These are phyloP conservation scores for Candida maesae DNA, from an alignment of 805 yeast genomes.

Conservation along the genomic window DNA sequence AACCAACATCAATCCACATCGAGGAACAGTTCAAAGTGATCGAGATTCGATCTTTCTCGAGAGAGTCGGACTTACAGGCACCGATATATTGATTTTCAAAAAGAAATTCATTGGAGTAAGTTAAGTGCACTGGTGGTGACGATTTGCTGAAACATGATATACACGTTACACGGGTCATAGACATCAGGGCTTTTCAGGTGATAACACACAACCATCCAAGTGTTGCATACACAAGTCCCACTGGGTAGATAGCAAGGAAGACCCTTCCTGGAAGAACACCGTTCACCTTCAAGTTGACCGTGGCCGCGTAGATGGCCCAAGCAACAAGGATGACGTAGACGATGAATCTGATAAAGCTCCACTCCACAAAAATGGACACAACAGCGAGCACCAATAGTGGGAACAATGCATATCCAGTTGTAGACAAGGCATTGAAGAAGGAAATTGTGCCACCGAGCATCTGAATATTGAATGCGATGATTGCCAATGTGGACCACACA, in stretches of 20 bases:
- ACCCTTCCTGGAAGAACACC: slow-evolving; percentile 64
- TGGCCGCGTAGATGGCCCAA: slow-evolving; percentile 66
- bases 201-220: slow-evolving; percentile 67
- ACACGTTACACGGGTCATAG: too few species aligned
- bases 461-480: slow-evolving; percentile 63
- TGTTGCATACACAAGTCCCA: slow-evolving; percentile 56
- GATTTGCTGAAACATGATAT: too few species aligned
- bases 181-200: slow-evolving; percentile 31
- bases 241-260: slow-evolving; percentile 61
- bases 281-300: slow-evolving; percentile 52
- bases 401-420: slow-evolving; percentile 66
- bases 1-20: too few species aligned
- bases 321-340: slow-evolving; percentile 43
- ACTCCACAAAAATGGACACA: slow-evolving; percentile 43
- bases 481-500: slow-evolving; percentile 58
- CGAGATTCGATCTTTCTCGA: too few species aligned
- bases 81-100: too few species aligned
- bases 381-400: slow-evolving; percentile 56
- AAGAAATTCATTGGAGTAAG: too few species aligned
- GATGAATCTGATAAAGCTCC: slow-evolving; percentile 46
- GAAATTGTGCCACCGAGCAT: slow-evolving; percentile 58
- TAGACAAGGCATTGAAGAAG: slow-evolving; percentile 63
- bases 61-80: too few species aligned
- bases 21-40: too few species aligned
- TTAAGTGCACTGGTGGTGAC: not conserved